Evolutionary conservation across 176 grass and related monocot genomes (phyloP).

Genomic region (Saccharum officinarum): DNA sequence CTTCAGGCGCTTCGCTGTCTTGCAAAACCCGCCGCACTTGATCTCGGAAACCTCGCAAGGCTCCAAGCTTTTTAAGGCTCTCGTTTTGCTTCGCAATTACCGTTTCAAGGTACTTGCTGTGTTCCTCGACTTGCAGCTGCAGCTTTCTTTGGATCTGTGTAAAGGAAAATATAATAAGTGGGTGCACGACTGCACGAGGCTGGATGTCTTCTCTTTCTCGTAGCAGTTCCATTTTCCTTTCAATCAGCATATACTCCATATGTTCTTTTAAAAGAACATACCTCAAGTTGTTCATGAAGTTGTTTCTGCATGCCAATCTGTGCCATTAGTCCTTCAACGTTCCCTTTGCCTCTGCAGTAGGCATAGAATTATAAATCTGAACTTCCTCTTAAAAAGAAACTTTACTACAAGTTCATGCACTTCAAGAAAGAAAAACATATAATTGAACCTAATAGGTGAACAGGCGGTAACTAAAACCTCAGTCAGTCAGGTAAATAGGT

Average conservation of each 20-base stretch:
- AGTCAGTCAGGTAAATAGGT: neutral
- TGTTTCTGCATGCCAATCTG: slow-evolving; percentile 72
- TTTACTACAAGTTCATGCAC: neutral
- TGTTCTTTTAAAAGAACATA: slow-evolving; percentile 4
- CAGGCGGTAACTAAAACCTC: neutral
- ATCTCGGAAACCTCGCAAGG: slow-evolving; percentile 23
- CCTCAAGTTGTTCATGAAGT: slow-evolving; percentile 74
- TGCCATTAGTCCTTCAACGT: slow-evolving; percentile 39
- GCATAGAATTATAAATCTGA: neutral
- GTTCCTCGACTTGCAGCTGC: slow-evolving; percentile 79
- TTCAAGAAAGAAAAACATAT: neutral
- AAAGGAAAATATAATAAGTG: neutral
- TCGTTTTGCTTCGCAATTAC: slow-evolving; percentile 67
- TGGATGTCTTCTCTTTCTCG: neutral
- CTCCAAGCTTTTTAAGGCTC: slow-evolving; percentile 46
- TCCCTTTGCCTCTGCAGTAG: slow-evolving; percentile 38
- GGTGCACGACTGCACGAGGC: neutral
- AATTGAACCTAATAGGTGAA: neutral
- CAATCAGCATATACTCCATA: neutral
- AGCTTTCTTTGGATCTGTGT: slow-evolving; percentile 73
- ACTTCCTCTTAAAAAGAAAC: neutral
- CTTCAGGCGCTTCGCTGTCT: neutral
- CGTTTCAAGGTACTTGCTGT: slow-evolving; percentile 74
- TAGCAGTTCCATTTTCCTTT: neutral
- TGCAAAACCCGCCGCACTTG: neutral